Base-by-base conservation (phyloP, 352 stramenopile genomes). In the Phytophthora brassicae region DNA sequence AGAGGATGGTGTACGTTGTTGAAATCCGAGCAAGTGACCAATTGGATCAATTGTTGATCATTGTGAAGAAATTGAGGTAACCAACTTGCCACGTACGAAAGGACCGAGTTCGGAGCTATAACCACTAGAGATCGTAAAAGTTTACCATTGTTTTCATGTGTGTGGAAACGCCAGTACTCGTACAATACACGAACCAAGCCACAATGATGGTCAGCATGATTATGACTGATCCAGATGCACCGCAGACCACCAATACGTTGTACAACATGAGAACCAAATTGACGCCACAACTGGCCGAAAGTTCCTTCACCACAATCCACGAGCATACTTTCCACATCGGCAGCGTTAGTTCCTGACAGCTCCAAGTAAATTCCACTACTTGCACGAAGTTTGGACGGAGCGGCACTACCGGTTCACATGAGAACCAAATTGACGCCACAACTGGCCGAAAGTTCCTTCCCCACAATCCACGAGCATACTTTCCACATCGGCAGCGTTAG, bases 131-230 rank as follows among this genome's bases (percentile, higher is more conserved):
- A 11, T 0, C 17, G 22, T 11, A 19, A 8, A 3, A 8, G 7
- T 5, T 49, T 64, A 35, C 28, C 28, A 41, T 52, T 8, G 3
- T 49, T 62, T 35, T 26, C 28, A 41, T 48, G 9, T 39, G n/a
- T n/a, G 12, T 73, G 58, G 38, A 74, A 73, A 13, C 66, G 54
- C 20, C 75, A 66, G 23, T 77, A 89, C 24, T 88, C 77, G 55
- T 81, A 67, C 28, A 99, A 66, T 3, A 99, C 73, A 7, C 91
- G 81, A n/a, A 98, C 71, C 11, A 99, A 66, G 17, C 97, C 97
- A 22, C 98, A 92, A 68, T 99, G 94, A 66, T 99, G 97, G 60
- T 99, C 97, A 0, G 96, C 95, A 64, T 99, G 97, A 31, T 96
- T 95, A 65, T 99, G 97, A 4, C 92, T 98, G 47, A 99, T 97